Evolutionary conservation across 495 filamentous ascomycete species (phyloP), one percentile per base, ranked within the genome.

Genomic region (Penicillium canariense): DNA sequence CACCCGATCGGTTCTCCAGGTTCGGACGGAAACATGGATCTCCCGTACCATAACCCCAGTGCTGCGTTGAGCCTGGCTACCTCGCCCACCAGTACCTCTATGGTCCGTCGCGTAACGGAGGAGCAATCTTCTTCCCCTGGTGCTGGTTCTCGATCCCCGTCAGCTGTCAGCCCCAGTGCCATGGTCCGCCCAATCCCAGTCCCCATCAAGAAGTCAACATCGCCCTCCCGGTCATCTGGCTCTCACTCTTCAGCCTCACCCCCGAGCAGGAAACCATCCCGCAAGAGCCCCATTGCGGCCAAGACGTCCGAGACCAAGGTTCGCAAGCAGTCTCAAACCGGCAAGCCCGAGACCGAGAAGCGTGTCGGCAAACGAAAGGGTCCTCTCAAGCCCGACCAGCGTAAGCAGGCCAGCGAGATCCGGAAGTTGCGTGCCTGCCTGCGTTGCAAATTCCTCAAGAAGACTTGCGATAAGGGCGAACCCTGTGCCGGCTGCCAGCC

Each of bases 391-490:
- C 90, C 90, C n/a, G 91, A 96, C 59, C 91, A 96, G 70, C 84
- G 91, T 50, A 92, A 94, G 74, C 91, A 96, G 72, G 91, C 91
- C 28, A 89, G 88, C 56, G 91, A 96, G 72, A 96, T 96, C 56
- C 83, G 91, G 60, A 96, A 96, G 70, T 76, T 96, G 60, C 82
- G 91, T 56, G 91, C 91, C 28, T 96, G 91, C 69, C 77, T 96
- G 43, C 85, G 91, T n/a, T 96, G 91, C 81, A 96, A 96, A 72
- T 96, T 96, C 73, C 78, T 96, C 60, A 96, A 96, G 82, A 96
- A 96, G 82, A 96, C 90, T 48, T 96, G 91, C 66, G 91, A 96
- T 70, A 95, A 90, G 73, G 91, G 91, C 50, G 91, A 96, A 70
- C 91, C 91, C 34, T 96, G 91, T 71, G 86, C 84, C 62, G 91